Evolutionary conservation across 179 eudicot genomes (phyloP), one percentile per base, ranked within the genome.

Genomic region (Patellifolia procumbens): DNA sequence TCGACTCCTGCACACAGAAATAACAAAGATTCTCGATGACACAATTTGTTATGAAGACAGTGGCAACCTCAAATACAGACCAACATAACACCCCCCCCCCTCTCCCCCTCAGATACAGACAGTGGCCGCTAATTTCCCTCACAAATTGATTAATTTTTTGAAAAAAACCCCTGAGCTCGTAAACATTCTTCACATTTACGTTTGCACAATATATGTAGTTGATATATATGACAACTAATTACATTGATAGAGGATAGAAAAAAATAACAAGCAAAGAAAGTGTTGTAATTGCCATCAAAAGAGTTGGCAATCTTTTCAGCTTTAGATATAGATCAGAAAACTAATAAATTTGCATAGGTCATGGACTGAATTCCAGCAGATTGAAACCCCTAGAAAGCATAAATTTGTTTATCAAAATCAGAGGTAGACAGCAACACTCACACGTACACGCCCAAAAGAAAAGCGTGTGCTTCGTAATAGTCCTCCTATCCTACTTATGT

Each of bases 1-100:
- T 88, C 1, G 98, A 91, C 82, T 95, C 99, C 99, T 95, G 85
- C 79, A 84, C 32, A 52, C 42, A 55, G 4, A 76, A 71, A 69
- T 53, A 35, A 20, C 34, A 55, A 52, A 4, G 15, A 11, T 42
- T 20, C 52, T 35, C 10, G 4, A 35, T 22, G 43, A 71, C 48
- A 34, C 7, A 7, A 76, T 13, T 15, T 10, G 17, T 59, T 24
- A 22, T 46, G n/a, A 68, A 37, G 43, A 46, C 34, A 70, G 26
- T 17, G 58, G n/a, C 20, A 3, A 51, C 15, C 68, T 61, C 64
- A 71, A 19, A 35, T 16, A 70, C 16, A 69, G 67, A 13, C 3
- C 45, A 58, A 37, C 31, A n/a, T 16, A 49, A 37, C 32, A 43
- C 22, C n/a, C n/a, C n/a, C n/a, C n/a, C n/a, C n/a, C n/a, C n/a